Base-by-base conservation (phyloP, 2,329 filamentous ascomycete species). In the Cordyceps javanica region DNA sequence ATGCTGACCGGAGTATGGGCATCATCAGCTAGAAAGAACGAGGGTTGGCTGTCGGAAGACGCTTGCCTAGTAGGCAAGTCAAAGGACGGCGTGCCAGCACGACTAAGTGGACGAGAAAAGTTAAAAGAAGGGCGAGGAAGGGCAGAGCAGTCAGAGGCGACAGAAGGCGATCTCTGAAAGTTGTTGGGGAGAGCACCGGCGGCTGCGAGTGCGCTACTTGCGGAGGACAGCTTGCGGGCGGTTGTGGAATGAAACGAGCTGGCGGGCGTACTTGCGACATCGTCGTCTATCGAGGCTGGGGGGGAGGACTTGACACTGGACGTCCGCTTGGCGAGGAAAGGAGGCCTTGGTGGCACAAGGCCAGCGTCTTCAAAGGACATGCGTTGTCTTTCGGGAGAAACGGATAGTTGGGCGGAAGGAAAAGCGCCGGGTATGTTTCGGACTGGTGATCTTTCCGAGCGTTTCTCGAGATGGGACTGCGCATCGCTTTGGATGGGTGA, bases 91-190 rank as follows among this genome's bases (percentile, higher is more conserved):
- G 81, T 85, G 60, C 84, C 85, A 60, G 85, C 82, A 67, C 87
- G 81, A 70, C 93, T 97, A 60, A 96, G 74, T 0, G 94, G 94
- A 44, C 94, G 83, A 0, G 94, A 97, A 70, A 97, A 97, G 72
- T 99, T 97, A 73, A 95, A 93, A 0, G 89, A 85, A 1, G 91
- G 89, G 16, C 87, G 82, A 13, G 87, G 84, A 36, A 91, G 67
- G 10, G 81, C 80, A 2, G 91, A 96, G 52, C 83, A 82, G 61
- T 96, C 90, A 1, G 93, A 97, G 60, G 86, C 86, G 38, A 90
- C 81, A 0, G 94, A 97, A 2, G 91, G 91, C 1, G 92, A 96
- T 66, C 91, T 82, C 59, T 85, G 82, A 65, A 87, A 82, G 16
- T 82, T 78, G 59, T 81, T 72, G 53, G 78, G 80, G 87, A 86